Evolutionary conservation across 2,329 filamentous ascomycete species (phyloP), one percentile per base, ranked within the genome.

Genomic region (Penicillium expansum): DNA sequence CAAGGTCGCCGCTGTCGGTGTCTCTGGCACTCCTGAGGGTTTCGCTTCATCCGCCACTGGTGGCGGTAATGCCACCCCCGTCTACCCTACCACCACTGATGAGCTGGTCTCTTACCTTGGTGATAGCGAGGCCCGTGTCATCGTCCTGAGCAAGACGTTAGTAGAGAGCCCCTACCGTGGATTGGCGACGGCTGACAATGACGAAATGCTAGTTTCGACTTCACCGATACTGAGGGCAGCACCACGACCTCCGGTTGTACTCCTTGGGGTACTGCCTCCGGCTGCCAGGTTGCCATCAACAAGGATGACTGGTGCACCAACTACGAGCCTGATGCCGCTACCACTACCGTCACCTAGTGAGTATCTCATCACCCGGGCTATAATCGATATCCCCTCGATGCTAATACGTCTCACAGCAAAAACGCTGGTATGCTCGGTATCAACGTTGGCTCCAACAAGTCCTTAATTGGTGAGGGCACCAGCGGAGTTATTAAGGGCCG

Each of bases 61-160:
- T 42, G 56, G 56, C 11, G 52, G 52, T 18, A 5, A 43, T 41
- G 56, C 56, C 13, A 43, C 44, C 18, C 35, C 56, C 4, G 52
- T 52, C 20, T 52, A 52, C 18, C 56, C 56, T 39, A 43, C 30
- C 37, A 37, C 44, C 41, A 58, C 45, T 35, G 52, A 48, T 33
- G 47, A 58, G 48, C 52, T 58, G 42, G 49, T 52, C 39, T 45
- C 48, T 29, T 58, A 51, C 35, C 56, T 58, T 22, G 54, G 52
- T 29, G 56, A 58, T 14, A 13, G 29, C 11, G 16, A 45, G 30
- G 35, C 56, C 11, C 52, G 56, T 37, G 56, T 58, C 1, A 56
- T 58, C 37, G 48, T 58, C 22, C 33, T 58, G 37, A 54, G 48
- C 32, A 58, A 58, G 38, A 53, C 51, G 51, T 53, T 13, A 47